Conservation (phyloP, 1,284 basidiomycete genomes). For the Rhodotorula sp. region DNA sequence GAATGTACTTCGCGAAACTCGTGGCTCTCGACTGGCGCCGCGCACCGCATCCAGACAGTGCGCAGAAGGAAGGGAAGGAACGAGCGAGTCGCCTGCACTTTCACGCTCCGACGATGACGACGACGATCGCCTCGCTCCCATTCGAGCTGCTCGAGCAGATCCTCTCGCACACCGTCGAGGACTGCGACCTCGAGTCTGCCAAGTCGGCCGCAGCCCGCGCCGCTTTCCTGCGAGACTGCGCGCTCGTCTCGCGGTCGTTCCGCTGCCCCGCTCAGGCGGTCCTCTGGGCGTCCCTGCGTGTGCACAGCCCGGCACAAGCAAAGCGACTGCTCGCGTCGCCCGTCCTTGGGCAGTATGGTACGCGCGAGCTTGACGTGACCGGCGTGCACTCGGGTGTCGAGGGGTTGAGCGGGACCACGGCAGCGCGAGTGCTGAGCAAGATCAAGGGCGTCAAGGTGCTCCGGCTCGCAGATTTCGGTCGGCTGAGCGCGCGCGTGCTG, state of each 20-base stretch:
- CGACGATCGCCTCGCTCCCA: slow-evolving; percentile 12
- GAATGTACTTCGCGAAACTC: too few relatives aligned
- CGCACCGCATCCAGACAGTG: too few relatives aligned
- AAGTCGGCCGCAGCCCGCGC: neutral
- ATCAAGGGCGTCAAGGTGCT: slow-evolving; percentile 11
- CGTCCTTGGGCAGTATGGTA: slow-evolving; percentile 7
- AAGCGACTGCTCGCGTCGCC: slow-evolving; percentile 13
- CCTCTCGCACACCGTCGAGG: slow-evolving; percentile 6
- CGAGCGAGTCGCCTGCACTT: too few relatives aligned
- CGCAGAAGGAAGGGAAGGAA: too few relatives aligned
- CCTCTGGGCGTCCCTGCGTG: slow-evolving; percentile 14
- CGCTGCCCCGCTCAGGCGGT: slow-evolving; percentile 22
- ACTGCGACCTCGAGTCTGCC: slow-evolving; percentile 9
- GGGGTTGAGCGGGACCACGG: slow-evolving; percentile 27
- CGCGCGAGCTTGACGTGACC: slow-evolving; percentile 11
- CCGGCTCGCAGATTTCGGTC: slow-evolving; percentile 25
- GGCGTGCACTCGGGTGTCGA: slow-evolving; percentile 28
- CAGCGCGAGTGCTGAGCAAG: slow-evolving; percentile 22
- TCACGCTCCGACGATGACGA: neutral
- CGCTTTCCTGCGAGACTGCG: neutral
- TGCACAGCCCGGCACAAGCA: slow-evolving; percentile 8
- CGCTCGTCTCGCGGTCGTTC: slow-evolving; percentile 14
- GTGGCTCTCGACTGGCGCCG: too few relatives aligned
- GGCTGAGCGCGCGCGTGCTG: slow-evolving; percentile 18
- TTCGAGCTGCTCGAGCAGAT: slow-evolving; percentile 29